Evolutionary conservation across 2,329 filamentous ascomycete species (phyloP).

Genomic region (Epichloe typhina): DNA sequence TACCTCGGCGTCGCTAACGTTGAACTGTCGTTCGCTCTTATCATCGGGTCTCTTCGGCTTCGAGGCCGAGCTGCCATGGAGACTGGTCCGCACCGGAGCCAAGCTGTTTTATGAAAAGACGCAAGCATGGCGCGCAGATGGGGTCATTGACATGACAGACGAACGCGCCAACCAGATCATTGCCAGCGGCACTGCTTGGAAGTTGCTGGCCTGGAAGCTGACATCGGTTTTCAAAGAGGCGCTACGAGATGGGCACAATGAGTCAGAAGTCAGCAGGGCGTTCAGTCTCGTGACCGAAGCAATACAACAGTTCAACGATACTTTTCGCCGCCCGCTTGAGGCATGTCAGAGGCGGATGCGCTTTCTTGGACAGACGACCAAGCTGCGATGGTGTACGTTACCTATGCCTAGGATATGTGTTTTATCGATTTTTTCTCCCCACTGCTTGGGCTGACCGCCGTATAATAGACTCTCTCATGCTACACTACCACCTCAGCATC

Average conservation of each 20-base stretch:
- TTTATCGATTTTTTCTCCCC: no score
- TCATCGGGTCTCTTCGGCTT: conserved; percentile 25
- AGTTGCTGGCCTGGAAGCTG: conserved; percentile 19
- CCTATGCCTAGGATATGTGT: background rate
- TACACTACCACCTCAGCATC: conserved; percentile 21
- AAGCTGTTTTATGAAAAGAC: conserved; percentile 18
- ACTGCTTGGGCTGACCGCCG: background rate
- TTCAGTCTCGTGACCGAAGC: conserved; percentile 14
- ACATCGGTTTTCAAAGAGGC: conserved; percentile 20
- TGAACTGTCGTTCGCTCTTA: conserved; percentile 25
- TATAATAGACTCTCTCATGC: conserved; percentile 20
- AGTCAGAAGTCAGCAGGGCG: conserved; percentile 15
- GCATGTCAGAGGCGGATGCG: conserved; percentile 19
- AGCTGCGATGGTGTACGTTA: conserved; percentile 19
- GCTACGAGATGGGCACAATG: conserved; percentile 18
- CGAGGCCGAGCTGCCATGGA: conserved; percentile 17
- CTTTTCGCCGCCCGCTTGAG: conserved; percentile 15
- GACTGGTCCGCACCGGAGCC: conserved; percentile 14
- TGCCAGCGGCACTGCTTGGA: conserved; percentile 16
- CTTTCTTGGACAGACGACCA: conserved; percentile 18
- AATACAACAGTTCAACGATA: conserved; percentile 15
- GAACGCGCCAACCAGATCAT: conserved; percentile 19
- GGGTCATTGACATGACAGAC: conserved; percentile 15
- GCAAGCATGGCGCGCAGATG: conserved; percentile 13
- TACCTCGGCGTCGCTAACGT: conserved; percentile 25